These are phyloP conservation scores for Nicotiana benthamiana DNA, from an alignment of 257 asterid genomes.

Conservation along the genomic window DNA sequence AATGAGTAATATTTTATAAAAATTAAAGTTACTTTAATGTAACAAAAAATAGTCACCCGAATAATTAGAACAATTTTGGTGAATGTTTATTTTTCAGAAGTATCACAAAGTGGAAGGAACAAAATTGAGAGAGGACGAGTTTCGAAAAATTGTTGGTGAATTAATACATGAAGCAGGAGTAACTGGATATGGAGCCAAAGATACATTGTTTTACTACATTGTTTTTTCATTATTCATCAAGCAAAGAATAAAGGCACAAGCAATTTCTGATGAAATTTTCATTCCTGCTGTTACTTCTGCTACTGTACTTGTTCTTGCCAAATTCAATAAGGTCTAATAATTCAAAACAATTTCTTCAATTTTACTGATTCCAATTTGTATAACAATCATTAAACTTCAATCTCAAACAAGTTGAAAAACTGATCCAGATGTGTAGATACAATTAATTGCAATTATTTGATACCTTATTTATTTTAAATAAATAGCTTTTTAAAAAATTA, in stretches of 20 bases:
- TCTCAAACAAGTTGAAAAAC: no score
- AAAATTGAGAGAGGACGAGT: slow-evolving; percentile 42
- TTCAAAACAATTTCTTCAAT: background rate
- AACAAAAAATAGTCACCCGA: background rate
- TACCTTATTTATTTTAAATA: no score
- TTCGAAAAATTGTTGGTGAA: slow-evolving; percentile 42
- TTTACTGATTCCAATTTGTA: background rate
- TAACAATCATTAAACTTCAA: no score
- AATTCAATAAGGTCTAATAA: slow-evolving; percentile 40
- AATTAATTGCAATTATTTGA: no score
- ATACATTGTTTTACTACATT: slow-evolving; percentile 47
- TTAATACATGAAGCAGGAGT: slow-evolving; percentile 51
- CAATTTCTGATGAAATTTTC: slow-evolving; percentile 43
- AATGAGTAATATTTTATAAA: no score
- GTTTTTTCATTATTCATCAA: slow-evolving; percentile 42
- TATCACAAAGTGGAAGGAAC: slow-evolving; percentile 42
- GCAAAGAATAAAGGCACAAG: slow-evolving; percentile 31
- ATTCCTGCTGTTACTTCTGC: slow-evolving; percentile 59
- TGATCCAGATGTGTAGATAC: no score
- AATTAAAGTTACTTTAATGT: background rate
- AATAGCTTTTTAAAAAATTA: no score
- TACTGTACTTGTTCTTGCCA: slow-evolving; percentile 50
- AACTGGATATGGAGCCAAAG: slow-evolving; percentile 61
- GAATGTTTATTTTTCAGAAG: slow-evolving; percentile 28
- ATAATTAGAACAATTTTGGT: background rate